These are phyloP conservation scores for Acacia melanoxylon DNA, from an alignment of 306 rosid genomes.

Conservation along the genomic window DNA sequence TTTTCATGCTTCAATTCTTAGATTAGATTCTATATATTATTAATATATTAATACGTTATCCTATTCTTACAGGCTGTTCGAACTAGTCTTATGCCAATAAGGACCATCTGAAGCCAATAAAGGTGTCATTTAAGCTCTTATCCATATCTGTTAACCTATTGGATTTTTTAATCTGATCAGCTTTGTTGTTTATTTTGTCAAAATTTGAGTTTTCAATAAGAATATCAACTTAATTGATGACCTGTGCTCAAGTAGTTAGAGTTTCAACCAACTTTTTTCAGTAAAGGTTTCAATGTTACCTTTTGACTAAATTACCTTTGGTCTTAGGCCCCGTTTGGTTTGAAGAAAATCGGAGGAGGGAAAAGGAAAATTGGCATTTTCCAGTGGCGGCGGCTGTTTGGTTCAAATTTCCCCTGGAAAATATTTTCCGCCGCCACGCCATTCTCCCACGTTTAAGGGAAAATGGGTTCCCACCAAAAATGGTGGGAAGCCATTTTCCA, in stretches of 20 bases:
- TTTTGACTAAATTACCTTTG: not conserved
- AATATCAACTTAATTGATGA: not conserved
- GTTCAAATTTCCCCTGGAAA: too few species aligned
- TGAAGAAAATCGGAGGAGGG: too few species aligned
- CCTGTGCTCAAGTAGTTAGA: not conserved
- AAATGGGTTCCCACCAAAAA: too few species aligned
- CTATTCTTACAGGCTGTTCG: constrained; percentile 2
- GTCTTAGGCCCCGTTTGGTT: too few species aligned
- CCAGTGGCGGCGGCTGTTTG: too few species aligned
- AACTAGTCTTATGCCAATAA: constrained; percentile 8
- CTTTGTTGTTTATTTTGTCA: not conserved
- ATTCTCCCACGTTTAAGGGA: too few species aligned
- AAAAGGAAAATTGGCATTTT: too few species aligned
- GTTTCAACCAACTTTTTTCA: not conserved
- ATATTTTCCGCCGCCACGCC: too few species aligned
- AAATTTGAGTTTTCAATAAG: not conserved
- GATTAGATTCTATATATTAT: not conserved
- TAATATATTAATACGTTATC: not conserved
- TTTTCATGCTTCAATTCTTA: not conserved
- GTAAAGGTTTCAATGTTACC: not conserved
- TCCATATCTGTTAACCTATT: not conserved
- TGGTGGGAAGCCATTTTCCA: too few species aligned
- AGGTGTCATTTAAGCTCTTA: not conserved
- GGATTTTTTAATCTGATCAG: not conserved
- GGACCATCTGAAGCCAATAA: constrained; percentile 5